Evolutionary conservation across 1,284 basidiomycete genomes (phyloP), one percentile per base, ranked within the genome.

Genomic region (Ceratobasidium sp.): DNA sequence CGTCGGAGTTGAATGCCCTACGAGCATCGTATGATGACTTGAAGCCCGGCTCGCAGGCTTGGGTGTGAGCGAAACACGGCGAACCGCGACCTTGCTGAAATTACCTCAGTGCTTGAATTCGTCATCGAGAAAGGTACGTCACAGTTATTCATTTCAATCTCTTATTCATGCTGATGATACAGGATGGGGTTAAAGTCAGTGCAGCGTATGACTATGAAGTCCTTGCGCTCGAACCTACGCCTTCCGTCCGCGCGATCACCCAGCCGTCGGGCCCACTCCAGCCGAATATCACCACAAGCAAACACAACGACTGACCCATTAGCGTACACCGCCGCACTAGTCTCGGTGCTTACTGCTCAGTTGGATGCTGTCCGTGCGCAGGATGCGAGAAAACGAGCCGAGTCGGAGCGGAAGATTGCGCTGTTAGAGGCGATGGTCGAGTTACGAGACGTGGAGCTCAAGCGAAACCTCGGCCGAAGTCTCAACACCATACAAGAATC

Each of bases 61-160:
- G 64, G 57, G 50, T 69, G 57, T 26, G 64, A 69, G 28, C 64
- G 64, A 11, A 69, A 69, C 38, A 41, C 64, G 18, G 64, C 64
- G 7, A 69, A 69, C 41, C 50, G 57, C 14, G 64, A 69, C 23
- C 38, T 69, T 50, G 64, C 64, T 69, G 64, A 69, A 57, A 69
- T 69, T 50, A 69, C 64, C 38, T 28, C 64, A 1, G 64, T 69
- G 21, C 38, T 69, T 3, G 64, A 69, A 23, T 43, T 69, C 28
- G 64, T 69, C 8, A 38, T 69, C 50, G 64, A 69, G 52, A 69
- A 69, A 69, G 64, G 64, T 69, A n/a, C 23, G 64, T n/a, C 1
- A 23, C 54, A 57, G 35, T 30, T 57, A 7, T 23, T 30, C 28
- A 57, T n/a, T n/a, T n/a, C n/a, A n/a, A n/a, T n/a, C 18, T 13